phyloP scores from a whole-genome alignment of 345 rosid species.

The Lumnitzera racemosa region DNA sequence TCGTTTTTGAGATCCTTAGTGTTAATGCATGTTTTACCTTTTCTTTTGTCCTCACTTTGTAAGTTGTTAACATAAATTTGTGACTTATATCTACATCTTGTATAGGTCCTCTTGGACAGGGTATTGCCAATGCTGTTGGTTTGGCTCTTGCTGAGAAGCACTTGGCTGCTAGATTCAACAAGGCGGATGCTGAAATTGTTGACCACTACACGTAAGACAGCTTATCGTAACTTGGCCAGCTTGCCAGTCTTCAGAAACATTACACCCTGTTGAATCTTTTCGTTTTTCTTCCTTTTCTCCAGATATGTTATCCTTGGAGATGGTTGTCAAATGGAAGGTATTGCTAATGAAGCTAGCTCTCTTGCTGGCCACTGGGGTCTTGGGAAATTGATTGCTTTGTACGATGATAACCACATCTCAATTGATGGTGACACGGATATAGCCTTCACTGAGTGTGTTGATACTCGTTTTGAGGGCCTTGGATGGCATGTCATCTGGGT shows the following conservation, averaged over 20 bases:
- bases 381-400: conserved; percentile 95
- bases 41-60: too few species aligned
- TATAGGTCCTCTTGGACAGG: conserved; percentile 96
- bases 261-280: too few species aligned
- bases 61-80: background rate
- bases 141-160: conserved; percentile 92
- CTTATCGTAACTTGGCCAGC: background rate
- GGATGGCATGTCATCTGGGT: conserved; percentile 99
- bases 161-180: conserved; percentile 87
- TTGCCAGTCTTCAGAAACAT: background rate
- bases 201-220: conserved; percentile 79
- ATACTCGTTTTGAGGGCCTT: conserved; percentile 82
- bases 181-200: conserved; percentile 66
- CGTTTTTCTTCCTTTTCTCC: conserved; percentile 6
- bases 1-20: conserved; percentile 1
- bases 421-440: conserved; percentile 97
- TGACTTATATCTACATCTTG: background rate
- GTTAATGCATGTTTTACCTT: too few species aligned
- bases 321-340: conserved; percentile 99
- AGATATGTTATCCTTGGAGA: conserved; percentile 85
- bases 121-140: conserved; percentile 87
- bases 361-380: conserved; percentile 99
- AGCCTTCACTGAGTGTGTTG: conserved; percentile 92
- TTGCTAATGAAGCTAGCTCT: conserved; percentile 85
- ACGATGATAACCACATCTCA: conserved; percentile 98